phyloP scores from a whole-genome alignment of 352 stramenopile species.

The Globisporangium carolinianum region DNA sequence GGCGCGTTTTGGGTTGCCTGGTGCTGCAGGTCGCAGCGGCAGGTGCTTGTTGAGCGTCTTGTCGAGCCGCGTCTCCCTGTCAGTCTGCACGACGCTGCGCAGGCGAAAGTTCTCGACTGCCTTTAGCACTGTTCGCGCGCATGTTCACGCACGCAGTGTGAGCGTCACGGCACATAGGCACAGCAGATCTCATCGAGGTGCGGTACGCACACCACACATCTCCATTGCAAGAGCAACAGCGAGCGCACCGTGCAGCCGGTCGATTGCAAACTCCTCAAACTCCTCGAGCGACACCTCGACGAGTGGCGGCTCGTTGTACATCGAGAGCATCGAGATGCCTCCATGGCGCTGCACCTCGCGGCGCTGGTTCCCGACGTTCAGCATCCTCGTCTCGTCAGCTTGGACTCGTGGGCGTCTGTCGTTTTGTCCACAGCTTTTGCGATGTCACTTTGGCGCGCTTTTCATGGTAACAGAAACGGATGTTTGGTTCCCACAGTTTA shows the following conservation, averaged over 20 bases:
- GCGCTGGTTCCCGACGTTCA: conserved; percentile 78
- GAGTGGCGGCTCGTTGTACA: conserved; percentile 92
- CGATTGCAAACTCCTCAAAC: conserved; percentile 97
- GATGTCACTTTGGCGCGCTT: not conserved
- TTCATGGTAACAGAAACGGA: too few relatives aligned
- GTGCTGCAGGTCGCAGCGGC: conserved; percentile 42
- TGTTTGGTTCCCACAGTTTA: too few relatives aligned
- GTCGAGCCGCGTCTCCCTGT: conserved; percentile 68
- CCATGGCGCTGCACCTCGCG: conserved; percentile 40
- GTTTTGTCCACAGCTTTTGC: not conserved
- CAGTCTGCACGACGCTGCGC: conserved; percentile 59
- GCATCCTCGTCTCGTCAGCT: conserved; percentile 26
- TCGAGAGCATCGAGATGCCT: conserved; percentile 69
- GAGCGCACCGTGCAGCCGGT: conserved; percentile 84
- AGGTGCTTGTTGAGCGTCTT: conserved; percentile 85
- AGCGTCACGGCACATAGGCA: not conserved
- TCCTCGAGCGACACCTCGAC: conserved; percentile 96
- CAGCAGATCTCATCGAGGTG: too few relatives aligned
- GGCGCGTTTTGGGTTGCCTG: conserved; percentile 36
- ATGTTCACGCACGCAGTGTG: not conserved
- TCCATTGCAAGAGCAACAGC: not conserved
- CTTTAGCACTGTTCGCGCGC: conserved; percentile 47
- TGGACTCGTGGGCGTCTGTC: not conserved
- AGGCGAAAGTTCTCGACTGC: conserved; percentile 84
- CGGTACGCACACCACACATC: not conserved